Evolutionary conservation across 768 basidiomycete genomes (phyloP).

Genomic region (Pisolithus microcarpus): DNA sequence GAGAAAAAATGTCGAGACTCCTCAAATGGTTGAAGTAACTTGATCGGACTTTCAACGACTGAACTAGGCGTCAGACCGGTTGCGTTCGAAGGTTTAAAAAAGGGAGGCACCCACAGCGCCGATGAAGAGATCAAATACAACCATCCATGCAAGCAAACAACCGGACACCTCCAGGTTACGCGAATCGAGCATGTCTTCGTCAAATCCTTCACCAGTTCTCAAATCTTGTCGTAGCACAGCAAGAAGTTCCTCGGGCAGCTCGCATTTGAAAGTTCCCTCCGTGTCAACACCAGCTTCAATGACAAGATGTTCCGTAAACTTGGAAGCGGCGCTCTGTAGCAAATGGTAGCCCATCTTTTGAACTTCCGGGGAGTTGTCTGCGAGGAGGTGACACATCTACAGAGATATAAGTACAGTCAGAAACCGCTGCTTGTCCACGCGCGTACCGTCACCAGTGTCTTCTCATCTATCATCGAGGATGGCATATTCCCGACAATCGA

Average conservation of each 20-base stretch:
- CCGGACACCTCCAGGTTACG: slow-evolving; percentile 48
- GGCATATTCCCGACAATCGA: slow-evolving; percentile 64
- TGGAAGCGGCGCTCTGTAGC: slow-evolving; percentile 59
- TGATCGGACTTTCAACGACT: slow-evolving; percentile 86
- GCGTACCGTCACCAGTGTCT: slow-evolving; percentile 57
- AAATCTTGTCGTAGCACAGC: slow-evolving; percentile 49
- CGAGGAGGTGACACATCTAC: slow-evolving; percentile 77
- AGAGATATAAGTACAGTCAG: neutral
- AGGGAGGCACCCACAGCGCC: slow-evolving; percentile 52
- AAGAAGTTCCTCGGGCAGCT: slow-evolving; percentile 63
- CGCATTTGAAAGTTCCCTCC: slow-evolving; percentile 44
- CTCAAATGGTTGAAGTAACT: slow-evolving; percentile 84
- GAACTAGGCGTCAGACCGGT: slow-evolving; percentile 2
- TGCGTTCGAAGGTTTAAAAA: too few species aligned
- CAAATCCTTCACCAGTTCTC: slow-evolving; percentile 32
- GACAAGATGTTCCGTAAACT: slow-evolving; percentile 75
- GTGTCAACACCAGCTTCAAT: slow-evolving; percentile 81
- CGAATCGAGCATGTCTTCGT: slow-evolving; percentile 32
- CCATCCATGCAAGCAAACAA: slow-evolving; percentile 82
- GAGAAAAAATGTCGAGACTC: slow-evolving; percentile 54
- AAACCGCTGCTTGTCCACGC: neutral
- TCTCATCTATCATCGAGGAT: slow-evolving; percentile 49
- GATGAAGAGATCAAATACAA: slow-evolving; percentile 76
- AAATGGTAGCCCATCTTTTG: slow-evolving; percentile 76
- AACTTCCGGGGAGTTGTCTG: slow-evolving; percentile 53